phyloP scores from a whole-genome alignment of 1,139 yeast species.

The Zygotorulaspora mrakii region DNA sequence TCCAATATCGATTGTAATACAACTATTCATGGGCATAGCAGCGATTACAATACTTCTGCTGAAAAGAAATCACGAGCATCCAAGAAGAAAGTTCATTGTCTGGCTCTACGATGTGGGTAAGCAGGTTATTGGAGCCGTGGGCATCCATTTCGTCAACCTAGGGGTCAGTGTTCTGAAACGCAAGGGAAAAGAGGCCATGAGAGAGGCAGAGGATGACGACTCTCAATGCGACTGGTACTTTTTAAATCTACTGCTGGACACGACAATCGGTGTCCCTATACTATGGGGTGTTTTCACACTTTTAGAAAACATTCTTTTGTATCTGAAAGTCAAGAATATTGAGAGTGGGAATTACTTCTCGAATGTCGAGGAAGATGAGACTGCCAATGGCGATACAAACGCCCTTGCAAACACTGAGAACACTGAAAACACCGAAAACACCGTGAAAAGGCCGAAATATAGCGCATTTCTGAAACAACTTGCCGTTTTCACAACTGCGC shows the following conservation, averaged over 20 bases:
- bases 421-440: slow-evolving; percentile 5
- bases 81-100: slow-evolving; percentile 80
- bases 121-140: slow-evolving; percentile 82
- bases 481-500: slow-evolving; percentile 56
- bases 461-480: slow-evolving; percentile 72
- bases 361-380: slow-evolving; percentile 3
- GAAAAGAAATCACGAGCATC: slow-evolving; percentile 75
- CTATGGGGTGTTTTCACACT: slow-evolving; percentile 53
- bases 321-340: slow-evolving; percentile 51
- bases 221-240: slow-evolving; percentile 92
- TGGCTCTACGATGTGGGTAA: slow-evolving; percentile 91
- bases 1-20: slow-evolving; percentile 65
- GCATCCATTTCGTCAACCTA: slow-evolving; percentile 79
- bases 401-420: too few species aligned
- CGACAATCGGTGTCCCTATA: slow-evolving; percentile 91
- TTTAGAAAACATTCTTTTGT: slow-evolving; percentile 48
- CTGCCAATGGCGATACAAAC: too few species aligned
- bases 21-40: slow-evolving; percentile 63
- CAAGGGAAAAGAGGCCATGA: slow-evolving; percentile 21
- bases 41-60: slow-evolving; percentile 70
- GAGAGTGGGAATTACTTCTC: slow-evolving; percentile 71
- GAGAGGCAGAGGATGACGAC: slow-evolving; percentile 37
- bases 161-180: slow-evolving; percentile 58
- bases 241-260: slow-evolving; percentile 78
- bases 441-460: slow-evolving; percentile 52